Base-by-base conservation (phyloP, 768 basidiomycete genomes). In the Pulveroboletus sp. region DNA sequence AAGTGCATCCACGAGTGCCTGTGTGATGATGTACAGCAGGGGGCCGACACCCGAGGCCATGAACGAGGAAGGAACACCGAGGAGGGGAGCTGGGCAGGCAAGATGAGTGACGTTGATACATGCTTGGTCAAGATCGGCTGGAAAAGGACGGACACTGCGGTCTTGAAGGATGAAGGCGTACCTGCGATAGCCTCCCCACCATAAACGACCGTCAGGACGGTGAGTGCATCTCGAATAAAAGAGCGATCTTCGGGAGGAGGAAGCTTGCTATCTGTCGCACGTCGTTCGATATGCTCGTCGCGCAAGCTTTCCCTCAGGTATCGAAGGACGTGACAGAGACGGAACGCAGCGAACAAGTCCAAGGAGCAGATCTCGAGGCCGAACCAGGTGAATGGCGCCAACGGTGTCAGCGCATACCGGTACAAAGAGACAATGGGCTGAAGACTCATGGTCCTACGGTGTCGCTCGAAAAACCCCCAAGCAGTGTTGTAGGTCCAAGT, bases 101-200 rank as follows among this genome's bases (percentile, higher is more conserved):
- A 21, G n/a, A 30, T 42, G n/a, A 18, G 41, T 21, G 2, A 21
- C 21, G 21, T 21, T 42, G 3, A 10, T 18, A 2, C 27, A 17
- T 17, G 7, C 6, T 13, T 18, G 46, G 39, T n/a, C 40, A 9
- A n/a, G 10, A 24, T 27, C 10, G 39, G 47, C 47, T 21, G n/a
- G 37, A 26, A 27, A 37, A 31, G 21, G 21, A 21, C 21, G 21
- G 21, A 21, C 21, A 21, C 2, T 21, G 21, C 21, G 21, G n/a
- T n/a, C n/a, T n/a, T n/a, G n/a, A n/a, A n/a, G n/a, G 21, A 21
- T 21, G 21, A 21, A 21, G 21, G 21, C 79, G 48, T 59, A 86
- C 87, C 78, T 47, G 75, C 74, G 42, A 87, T 69, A 2, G 80
- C 81, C 66, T 90, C 86, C n/a, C 89, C 89, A 8, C 87, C 88